These are phyloP conservation scores for Grosmannia penicillata DNA, from an alignment of 2,329 filamentous ascomycete genomes.

Conservation along the genomic window DNA sequence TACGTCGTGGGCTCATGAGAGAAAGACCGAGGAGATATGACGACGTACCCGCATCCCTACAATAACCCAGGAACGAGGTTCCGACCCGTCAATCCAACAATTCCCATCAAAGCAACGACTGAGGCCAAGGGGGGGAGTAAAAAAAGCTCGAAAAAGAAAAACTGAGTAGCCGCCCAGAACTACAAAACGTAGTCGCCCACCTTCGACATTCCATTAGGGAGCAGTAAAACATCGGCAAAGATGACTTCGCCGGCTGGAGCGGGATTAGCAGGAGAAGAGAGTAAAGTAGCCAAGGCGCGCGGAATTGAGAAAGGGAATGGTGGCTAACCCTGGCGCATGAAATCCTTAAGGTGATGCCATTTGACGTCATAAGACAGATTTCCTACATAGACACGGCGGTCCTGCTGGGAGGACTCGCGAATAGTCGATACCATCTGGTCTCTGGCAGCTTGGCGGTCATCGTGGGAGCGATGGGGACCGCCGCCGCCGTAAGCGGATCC, in stretches of 20 bases:
- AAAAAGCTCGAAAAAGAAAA: constrained; percentile 20
- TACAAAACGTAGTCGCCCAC: constrained; percentile 79
- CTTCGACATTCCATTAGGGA: constrained; percentile 99
- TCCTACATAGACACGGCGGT: constrained; percentile 97
- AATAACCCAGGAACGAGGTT: constrained; percentile 73
- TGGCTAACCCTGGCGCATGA: constrained; percentile 83
- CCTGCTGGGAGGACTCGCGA: constrained; percentile 90
- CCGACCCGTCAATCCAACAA: constrained; percentile 98
- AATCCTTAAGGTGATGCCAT: constrained; percentile 99
- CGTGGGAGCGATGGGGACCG: constrained; percentile 58
- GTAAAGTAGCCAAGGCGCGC: constrained; percentile 16
- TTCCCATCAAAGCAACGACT: constrained; percentile 55
- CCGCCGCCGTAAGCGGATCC: constrained; percentile 43
- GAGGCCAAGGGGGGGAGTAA: constrained; percentile 29
- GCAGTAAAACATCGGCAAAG: constrained; percentile 97
- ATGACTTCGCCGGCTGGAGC: constrained; percentile 99
- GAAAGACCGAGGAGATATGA: not conserved
- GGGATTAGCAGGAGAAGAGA: constrained; percentile 16
- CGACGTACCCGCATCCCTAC: constrained; percentile 99
- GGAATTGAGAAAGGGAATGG: not conserved
- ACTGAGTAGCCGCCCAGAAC: constrained; percentile 69
- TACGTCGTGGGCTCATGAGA: not conserved
- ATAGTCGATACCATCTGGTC: constrained; percentile 95
- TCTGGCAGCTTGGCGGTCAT: constrained; percentile 70
- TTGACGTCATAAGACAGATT: constrained; percentile 99